These are phyloP conservation scores for Conoideocrella luteorostrata DNA, from an alignment of 2,329 filamentous ascomycete species.

Conservation along the genomic window DNA sequence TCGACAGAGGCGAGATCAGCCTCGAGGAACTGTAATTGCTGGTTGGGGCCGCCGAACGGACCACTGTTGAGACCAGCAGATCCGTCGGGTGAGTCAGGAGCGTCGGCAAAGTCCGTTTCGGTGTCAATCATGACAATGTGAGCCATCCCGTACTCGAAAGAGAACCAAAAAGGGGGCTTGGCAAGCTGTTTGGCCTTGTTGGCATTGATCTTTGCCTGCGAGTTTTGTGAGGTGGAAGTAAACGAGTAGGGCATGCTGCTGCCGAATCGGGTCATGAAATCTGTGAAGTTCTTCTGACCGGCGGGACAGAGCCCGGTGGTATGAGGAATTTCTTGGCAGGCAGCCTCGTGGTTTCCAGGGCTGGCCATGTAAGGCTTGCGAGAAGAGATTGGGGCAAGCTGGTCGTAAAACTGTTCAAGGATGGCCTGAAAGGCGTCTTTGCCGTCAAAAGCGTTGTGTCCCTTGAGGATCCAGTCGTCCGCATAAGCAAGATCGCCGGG, in stretches of 20 bases:
- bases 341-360: slow-evolving; percentile 52
- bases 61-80: slow-evolving; percentile 33
- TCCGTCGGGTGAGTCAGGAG: slow-evolving; percentile 20
- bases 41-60: slow-evolving; percentile 40
- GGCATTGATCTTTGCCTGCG: slow-evolving; percentile 34
- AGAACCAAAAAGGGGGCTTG: slow-evolving; percentile 19
- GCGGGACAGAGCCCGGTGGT: slow-evolving; percentile 34
- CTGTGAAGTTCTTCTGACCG: slow-evolving; percentile 55
- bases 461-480: slow-evolving; percentile 47
- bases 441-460: slow-evolving; percentile 40
- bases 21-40: slow-evolving; percentile 48
- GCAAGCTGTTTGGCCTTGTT: slow-evolving; percentile 34
- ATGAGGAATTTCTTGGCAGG: slow-evolving; percentile 38
- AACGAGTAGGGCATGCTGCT: slow-evolving; percentile 46
- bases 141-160: slow-evolving; percentile 22
- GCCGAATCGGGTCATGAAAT: slow-evolving; percentile 50
- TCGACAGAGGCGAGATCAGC: slow-evolving; percentile 52
- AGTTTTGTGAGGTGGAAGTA: slow-evolving; percentile 38
- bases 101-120: slow-evolving; percentile 21
- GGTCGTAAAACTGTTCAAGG: slow-evolving; percentile 46
- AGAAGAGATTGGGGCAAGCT: slow-evolving; percentile 35
- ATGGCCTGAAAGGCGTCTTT: slow-evolving; percentile 49
- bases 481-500: slow-evolving; percentile 53
- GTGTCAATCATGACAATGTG: slow-evolving; percentile 28
- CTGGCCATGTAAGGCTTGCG: slow-evolving; percentile 43